Conservation (phyloP, 2,329 filamentous ascomycete genomes). For the Drechslerella coelobrocha region DNA sequence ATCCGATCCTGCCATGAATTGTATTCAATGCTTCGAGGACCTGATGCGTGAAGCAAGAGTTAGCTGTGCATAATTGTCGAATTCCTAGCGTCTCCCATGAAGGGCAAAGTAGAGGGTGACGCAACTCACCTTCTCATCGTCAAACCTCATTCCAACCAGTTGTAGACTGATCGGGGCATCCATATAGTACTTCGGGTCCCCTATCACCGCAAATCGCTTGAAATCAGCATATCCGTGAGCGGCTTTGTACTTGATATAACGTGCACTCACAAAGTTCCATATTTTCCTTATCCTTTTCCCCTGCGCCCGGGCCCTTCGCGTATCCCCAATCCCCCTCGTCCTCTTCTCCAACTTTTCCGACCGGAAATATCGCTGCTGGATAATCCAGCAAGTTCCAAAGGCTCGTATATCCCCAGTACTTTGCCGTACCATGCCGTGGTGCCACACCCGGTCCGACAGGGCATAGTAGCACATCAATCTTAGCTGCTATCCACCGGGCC, state of each 20-base stretch:
- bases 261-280: slow-evolving; percentile 32
- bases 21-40: slow-evolving; percentile 35
- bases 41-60: background rate
- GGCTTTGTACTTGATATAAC: no score
- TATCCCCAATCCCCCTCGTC: slow-evolving; percentile 56
- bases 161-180: slow-evolving; percentile 60
- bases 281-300: slow-evolving; percentile 33
- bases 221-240: background rate
- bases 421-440: slow-evolving; percentile 62
- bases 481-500: slow-evolving; percentile 60
- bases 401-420: slow-evolving; percentile 70
- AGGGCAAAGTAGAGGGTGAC: background rate
- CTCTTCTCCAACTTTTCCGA: slow-evolving; percentile 61
- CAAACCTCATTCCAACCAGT: slow-evolving; percentile 56
- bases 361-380: slow-evolving; percentile 69
- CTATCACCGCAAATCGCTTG: slow-evolving; percentile 6
- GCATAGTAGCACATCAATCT: slow-evolving; percentile 69
- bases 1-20: slow-evolving; percentile 21
- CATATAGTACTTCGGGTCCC: slow-evolving; percentile 56
- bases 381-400: slow-evolving; percentile 76
- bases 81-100: background rate
- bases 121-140: slow-evolving; percentile 57
- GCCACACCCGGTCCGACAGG: slow-evolving; percentile 66
- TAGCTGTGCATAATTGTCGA: background rate
- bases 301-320: background rate